These are phyloP conservation scores for Chrysosphaeria jannelii DNA, from an alignment of 2,329 filamentous ascomycete species.

Conservation along the genomic window DNA sequence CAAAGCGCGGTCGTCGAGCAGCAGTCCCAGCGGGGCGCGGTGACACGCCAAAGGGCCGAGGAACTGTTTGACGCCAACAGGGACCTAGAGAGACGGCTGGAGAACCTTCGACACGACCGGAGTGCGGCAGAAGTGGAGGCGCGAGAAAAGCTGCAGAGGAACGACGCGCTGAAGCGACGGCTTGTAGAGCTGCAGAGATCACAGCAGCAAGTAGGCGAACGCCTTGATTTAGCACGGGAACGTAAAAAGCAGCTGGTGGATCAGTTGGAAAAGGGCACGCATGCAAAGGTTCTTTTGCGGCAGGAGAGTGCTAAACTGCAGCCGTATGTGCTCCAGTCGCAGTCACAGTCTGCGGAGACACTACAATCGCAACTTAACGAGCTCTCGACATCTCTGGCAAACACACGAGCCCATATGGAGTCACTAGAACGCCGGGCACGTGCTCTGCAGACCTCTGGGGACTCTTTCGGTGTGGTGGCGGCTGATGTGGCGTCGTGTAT, in stretches of 20 bases:
- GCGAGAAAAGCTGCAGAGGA: conserved; percentile 57
- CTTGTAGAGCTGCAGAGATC: conserved; percentile 52
- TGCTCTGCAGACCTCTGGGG: conserved; percentile 68
- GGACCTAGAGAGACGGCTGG: conserved; percentile 49
- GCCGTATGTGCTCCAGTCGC: conserved; percentile 77
- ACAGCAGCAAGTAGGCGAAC: conserved; percentile 57
- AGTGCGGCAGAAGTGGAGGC: conserved; percentile 56
- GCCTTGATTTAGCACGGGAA: conserved; percentile 54
- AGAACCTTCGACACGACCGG: conserved; percentile 54
- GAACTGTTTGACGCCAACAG: conserved; percentile 62
- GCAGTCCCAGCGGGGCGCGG: conserved; percentile 74
- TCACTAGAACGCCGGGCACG: conserved; percentile 61
- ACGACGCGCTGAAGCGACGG: conserved; percentile 60
- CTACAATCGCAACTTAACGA: conserved; percentile 61
- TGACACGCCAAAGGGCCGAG: conserved; percentile 67
- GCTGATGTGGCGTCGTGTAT: conserved; percentile 69
- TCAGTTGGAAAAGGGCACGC: conserved; percentile 39
- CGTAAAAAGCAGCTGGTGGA: conserved; percentile 51
- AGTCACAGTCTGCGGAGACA: not conserved
- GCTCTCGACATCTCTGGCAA: conserved; percentile 44
- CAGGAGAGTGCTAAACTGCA: conserved; percentile 72
- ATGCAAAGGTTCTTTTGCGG: conserved; percentile 35
- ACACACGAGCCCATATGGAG: conserved; percentile 66
- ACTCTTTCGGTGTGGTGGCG: conserved; percentile 62
- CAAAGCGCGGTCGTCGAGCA: conserved; percentile 75